Evolutionary conservation across 768 basidiomycete genomes (phyloP).

Genomic region (Suillus variegatus): DNA sequence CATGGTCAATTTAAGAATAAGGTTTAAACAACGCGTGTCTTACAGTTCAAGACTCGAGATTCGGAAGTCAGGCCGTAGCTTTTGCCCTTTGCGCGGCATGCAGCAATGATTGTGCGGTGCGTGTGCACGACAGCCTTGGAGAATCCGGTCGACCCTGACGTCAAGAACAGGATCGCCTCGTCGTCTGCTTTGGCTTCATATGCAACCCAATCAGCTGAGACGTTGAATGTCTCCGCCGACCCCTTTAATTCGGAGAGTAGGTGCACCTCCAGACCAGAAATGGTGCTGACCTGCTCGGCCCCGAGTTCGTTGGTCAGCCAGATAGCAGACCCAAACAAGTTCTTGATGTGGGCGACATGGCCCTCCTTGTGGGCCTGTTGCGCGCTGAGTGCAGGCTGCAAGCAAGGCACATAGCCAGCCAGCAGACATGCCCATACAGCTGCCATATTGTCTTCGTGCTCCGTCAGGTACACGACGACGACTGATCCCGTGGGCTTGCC

Average conservation of each 20-base stretch:
- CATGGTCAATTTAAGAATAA: background rate
- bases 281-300: constrained; percentile 25
- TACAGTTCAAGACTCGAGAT: constrained; percentile 43
- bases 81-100: constrained; percentile 34
- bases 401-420: constrained; percentile 32
- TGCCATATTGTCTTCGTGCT: constrained; percentile 35
- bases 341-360: constrained; percentile 31
- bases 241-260: constrained; percentile 24
- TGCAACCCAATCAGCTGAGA: constrained; percentile 17
- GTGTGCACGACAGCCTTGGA: constrained; percentile 44
- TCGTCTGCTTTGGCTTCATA: constrained; percentile 26
- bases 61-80: constrained; percentile 35
- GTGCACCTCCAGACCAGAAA: constrained; percentile 26
- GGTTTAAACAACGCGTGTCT: constrained; percentile 5
- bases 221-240: constrained; percentile 10
- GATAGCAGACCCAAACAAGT: constrained; percentile 30
- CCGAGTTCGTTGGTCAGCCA: constrained; percentile 33
- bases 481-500: constrained; percentile 26
- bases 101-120: constrained; percentile 39
- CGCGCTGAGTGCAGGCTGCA: constrained; percentile 34
- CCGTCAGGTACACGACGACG: constrained; percentile 31
- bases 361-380: constrained; percentile 33
- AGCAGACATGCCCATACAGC: constrained; percentile 33
- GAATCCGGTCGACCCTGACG: constrained; percentile 47
- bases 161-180: constrained; percentile 38